A percentile compares a stretch with the other conserved stretches of the same genome.
Conservation (phyloP, 2,329 filamentous ascomycete species). For the Paecilomyces variotii region DNA sequence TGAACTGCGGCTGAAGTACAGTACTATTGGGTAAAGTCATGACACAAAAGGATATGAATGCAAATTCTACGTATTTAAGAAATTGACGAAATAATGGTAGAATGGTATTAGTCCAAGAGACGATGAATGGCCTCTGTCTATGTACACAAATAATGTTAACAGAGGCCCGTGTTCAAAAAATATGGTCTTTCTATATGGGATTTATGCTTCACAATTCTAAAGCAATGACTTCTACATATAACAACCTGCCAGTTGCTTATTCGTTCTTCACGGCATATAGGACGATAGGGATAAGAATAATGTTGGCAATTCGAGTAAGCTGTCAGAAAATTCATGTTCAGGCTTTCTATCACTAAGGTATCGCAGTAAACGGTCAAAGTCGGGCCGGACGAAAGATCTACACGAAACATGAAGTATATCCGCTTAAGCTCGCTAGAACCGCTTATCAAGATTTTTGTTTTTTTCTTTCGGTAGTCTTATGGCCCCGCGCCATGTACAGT, state of each 20-base stretch:
- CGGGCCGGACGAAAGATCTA: background rate
- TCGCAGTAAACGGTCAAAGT: background rate
- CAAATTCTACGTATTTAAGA: background rate
- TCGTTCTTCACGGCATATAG: background rate
- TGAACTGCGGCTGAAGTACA: background rate
- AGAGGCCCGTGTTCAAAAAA: no score
- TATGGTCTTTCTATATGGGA: no score
- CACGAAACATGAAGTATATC: background rate
- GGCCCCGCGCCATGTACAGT: background rate
- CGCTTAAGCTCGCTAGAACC: background rate
- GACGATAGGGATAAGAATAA: background rate
- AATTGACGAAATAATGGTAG: no score
- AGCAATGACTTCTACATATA: no score
- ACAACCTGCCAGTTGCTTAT: background rate
- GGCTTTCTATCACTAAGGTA: background rate
- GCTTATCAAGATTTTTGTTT: background rate
- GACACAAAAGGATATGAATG: background rate
- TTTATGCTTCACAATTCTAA: no score
- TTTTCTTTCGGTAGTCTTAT: background rate
- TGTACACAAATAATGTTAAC: no score
- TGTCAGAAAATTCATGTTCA: background rate
- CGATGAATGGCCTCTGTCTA: no score
- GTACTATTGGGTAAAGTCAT: background rate
- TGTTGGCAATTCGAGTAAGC: background rate
- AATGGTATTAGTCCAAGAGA: no score